Base-by-base conservation (phyloP, 768 basidiomycete genomes). In the Tylopilus intermedius region DNA sequence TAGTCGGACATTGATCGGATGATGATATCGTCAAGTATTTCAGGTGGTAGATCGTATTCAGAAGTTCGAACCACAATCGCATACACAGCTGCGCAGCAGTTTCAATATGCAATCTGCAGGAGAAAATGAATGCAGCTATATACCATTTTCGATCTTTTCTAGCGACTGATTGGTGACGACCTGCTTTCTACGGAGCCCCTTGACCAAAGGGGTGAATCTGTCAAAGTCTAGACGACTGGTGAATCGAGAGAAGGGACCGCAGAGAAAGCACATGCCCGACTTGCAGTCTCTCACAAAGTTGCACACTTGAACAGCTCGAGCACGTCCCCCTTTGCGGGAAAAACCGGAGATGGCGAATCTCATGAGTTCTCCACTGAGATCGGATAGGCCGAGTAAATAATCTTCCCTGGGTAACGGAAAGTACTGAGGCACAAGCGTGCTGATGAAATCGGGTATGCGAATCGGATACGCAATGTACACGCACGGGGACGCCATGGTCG, bases 321-420 rank as follows among this genome's bases (percentile, higher is more conserved):
- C 69, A 10, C 81, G 79, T 4, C 86, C 86, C 3, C 86, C 86
- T 43, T 79, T 79, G 14, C 77, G 79, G 3, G 82, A 73, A 39
- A 93, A 81, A 43, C 88, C 81, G 43, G 91, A 89, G 54, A 97
- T 95, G 10, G 92, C 93, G 57, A 86, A 88, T 32, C 95, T 81
- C 96, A 98, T 97, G 24, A 98, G 80, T 71, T 99, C 96, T 41
- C 96, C 96, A 0, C 93, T 96, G 21, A 99, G 77, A 70, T 99
- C 96, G 7, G 91, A 90, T 27, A 98, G 71, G 5, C 96, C 96
- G 3, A 97, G 80, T 13, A 97, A 74, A 64, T 96, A 98, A 65
- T 98, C 94, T 38, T 87, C 83, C 32, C 82, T 65, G 8, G 90
- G 78, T 30, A 94, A 65, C 4, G 83, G 80, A 60, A 94, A 87